Evolutionary conservation across 2,329 filamentous ascomycete genomes (phyloP), one percentile per base, ranked within the genome.

Genomic region (Trematosphaeria pertusa): DNA sequence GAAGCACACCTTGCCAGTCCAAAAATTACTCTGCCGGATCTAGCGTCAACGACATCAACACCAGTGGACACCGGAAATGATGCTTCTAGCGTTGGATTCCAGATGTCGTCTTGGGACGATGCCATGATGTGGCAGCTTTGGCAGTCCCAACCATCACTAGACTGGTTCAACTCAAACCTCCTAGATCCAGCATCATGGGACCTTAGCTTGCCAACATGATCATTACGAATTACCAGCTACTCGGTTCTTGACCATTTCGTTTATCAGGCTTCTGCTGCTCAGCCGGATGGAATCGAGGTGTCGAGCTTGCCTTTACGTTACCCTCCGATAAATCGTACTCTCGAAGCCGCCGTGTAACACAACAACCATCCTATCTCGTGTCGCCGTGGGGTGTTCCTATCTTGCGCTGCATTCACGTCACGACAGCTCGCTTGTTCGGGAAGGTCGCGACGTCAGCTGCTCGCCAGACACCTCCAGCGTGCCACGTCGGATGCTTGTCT

Each of bases 71-170:
- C 24, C 8, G 12, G 24, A 28, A n/a, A n/a, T n/a, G n/a, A n/a
- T n/a, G n/a, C n/a, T n/a, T n/a, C n/a, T n/a, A n/a, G n/a, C n/a
- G n/a, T n/a, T n/a, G n/a, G n/a, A n/a, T n/a, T n/a, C n/a, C n/a
- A n/a, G n/a, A 24, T 14, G 17, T 30, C 56, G 19, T 59, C 57
- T 2, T 69, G 64, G 59, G 59, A 65, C 5, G 65, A 70, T 18
- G 64, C 68, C 22, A 66, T 68, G 62, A 66, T 69, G 61, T 65
- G 56, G 58, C 63, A 66, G 37, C 43, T 70, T 30, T 69, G 69
- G 35, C 64, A 68, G 37, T 61, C 58, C 7, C 64, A 69, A 21
- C 67, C 67, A 8, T 67, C 61, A 6, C 44, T 70, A 15, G 65
- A 70, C 17, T 70, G 67, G 67, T 67, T 70, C 41, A 65, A 67